Evolutionary conservation across 73 alveolate species (phyloP), one percentile per base, ranked within the genome.

Genomic region (Paramecium caudatum): DNA sequence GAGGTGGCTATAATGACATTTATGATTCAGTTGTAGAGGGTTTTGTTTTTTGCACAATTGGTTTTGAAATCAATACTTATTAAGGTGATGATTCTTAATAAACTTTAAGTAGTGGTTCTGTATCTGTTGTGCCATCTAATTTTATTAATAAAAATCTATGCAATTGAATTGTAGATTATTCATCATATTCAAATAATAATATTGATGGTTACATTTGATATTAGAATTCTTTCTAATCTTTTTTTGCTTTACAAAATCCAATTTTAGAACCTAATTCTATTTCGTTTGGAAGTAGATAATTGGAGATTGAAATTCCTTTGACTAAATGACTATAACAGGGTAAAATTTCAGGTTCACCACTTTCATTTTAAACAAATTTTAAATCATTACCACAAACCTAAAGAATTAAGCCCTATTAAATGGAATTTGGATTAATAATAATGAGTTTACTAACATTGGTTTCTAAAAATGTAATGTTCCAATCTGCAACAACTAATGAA

Each of bases 371-470:
- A 55, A 55, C 30, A 2, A 43, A 27, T 0, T 43, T 17, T 21
- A 55, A 55, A 27, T 55, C 80, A 23, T 55, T 55, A 27, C 80
- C 80, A 55, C 80, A 55, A 23, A 55, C 45, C 46, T 55, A 55
- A 43, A 55, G 30, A 5, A 55, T 27, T 27, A 2, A 55, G 1
- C 80, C 80, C 30, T 55, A 37, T 9, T 55, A 55, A 0, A 55
- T 2, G 3, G 46, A 37, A 55, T 55, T 55, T 5, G 80, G 80
- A 55, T 27, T 27, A 27, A 55, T 55, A 27, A 55, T 21, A 2
- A 55, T 23, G 6, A 55, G 9, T 55, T 55, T 55, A 0, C 46
- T 43, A 1, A 9, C 30, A 7, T 16, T 16, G 36, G 80, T 55
- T 19, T 55, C 30, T 0, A 55, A 10, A 27, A 3, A 55, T 0